Conservation (phyloP, 2,329 filamentous ascomycete species). For the Boeremia lycopersici region DNA sequence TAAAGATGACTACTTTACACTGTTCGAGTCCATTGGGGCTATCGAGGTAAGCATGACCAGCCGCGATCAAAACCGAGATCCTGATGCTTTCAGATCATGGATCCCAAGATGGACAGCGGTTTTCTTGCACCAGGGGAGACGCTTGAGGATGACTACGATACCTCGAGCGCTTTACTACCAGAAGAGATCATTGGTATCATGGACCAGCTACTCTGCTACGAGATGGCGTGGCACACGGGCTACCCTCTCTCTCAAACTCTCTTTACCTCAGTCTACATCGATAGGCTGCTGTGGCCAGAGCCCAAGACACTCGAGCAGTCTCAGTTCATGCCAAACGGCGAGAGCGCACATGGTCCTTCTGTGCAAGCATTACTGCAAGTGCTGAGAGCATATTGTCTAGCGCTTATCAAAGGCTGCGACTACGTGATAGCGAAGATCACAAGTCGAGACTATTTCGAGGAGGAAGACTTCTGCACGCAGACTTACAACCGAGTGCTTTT, state of each 20-base stretch:
- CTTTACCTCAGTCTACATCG: conserved; percentile 90
- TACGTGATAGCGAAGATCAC: conserved; percentile 78
- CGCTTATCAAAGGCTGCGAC: conserved; percentile 80
- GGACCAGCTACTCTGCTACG: conserved; percentile 87
- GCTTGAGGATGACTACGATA: conserved; percentile 83
- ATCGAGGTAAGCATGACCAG: conserved; percentile 62
- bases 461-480: conserved; percentile 96
- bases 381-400: conserved; percentile 84
- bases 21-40: conserved; percentile 92
- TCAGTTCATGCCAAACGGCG: conserved; percentile 57
- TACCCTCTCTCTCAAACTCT: conserved; percentile 93
- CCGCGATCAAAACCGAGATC: not conserved
- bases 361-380: conserved; percentile 54
- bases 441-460: conserved; percentile 91
- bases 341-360: conserved; percentile 27
- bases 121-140: conserved; percentile 77
- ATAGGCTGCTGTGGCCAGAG: conserved; percentile 76
- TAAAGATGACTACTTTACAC: conserved; percentile 91
- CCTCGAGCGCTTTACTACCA: conserved; percentile 69
- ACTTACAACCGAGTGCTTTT: conserved; percentile 83
- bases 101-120: conserved; percentile 98
- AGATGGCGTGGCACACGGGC: conserved; percentile 98
- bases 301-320: conserved; percentile 69
- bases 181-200: conserved; percentile 90
- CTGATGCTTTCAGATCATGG: conserved; percentile 77